Percentiles rank a stretch among this genome's conserved stretches.
Conservation (phyloP, 129 eudicot species). For the Scalesia atractyloides region DNA sequence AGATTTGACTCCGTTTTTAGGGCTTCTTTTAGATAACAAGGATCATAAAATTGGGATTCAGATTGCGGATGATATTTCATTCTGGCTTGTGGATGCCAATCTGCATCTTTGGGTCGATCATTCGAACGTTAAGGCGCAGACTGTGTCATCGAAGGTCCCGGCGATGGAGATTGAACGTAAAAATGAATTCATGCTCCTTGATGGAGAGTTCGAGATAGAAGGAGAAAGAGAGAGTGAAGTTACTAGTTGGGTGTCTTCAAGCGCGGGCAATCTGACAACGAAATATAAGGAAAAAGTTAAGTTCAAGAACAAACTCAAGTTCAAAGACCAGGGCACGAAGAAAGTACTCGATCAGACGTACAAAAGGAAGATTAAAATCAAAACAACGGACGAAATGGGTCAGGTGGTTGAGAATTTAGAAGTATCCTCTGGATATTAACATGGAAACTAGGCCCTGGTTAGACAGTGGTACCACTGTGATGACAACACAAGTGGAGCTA, state of each 20-base stretch:
- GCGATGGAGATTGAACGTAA: constrained; percentile 21
- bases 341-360: constrained; percentile 46
- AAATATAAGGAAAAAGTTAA: constrained; percentile 28
- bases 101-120: constrained; percentile 70
- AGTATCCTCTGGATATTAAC: constrained; percentile 43
- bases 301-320: constrained; percentile 49
- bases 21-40: constrained; percentile 54
- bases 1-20: constrained; percentile 66
- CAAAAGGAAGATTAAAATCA: constrained; percentile 45
- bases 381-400: constrained; percentile 35
- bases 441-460: constrained; percentile 39
- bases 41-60: constrained; percentile 52
- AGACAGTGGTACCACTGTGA: constrained; percentile 39
- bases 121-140: constrained; percentile 32
- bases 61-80: constrained; percentile 52
- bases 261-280: constrained; percentile 48
- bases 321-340: constrained; percentile 37
- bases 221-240: constrained; percentile 42
- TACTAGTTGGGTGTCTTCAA: constrained; percentile 52
- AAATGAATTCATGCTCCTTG: constrained; percentile 33
- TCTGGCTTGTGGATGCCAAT: constrained; percentile 80
- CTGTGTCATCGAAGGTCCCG: constrained; percentile 28
- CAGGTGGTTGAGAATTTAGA: constrained; percentile 12
- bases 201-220: constrained; percentile 56
- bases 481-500: constrained; percentile 52